Percentiles rank a stretch among this genome's conserved stretches.
Evolutionary conservation across 2,329 filamentous ascomycete species (phyloP).

Genomic region (Trichoderma atroviride): DNA sequence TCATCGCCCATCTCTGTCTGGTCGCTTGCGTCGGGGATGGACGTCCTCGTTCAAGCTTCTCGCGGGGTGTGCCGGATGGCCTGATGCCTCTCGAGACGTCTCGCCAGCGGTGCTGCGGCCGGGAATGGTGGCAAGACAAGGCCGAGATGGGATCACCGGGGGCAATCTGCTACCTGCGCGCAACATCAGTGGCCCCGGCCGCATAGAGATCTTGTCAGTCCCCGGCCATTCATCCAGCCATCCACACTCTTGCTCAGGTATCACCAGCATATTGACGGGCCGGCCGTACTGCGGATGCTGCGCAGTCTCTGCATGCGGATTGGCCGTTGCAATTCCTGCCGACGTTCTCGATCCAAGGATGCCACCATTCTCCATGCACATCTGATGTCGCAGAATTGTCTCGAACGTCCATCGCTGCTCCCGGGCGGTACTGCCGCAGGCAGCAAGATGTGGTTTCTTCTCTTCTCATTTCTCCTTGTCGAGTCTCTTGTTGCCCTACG

Average conservation of each 20-base stretch:
- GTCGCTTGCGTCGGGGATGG: background rate
- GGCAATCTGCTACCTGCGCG: background rate
- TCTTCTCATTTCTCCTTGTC: background rate
- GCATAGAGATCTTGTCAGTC: background rate
- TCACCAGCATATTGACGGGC: conserved; percentile 7
- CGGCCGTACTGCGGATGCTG: conserved; percentile 4
- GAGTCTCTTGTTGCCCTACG: background rate
- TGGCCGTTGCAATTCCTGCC: conserved; percentile 17
- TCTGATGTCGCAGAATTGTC: conserved; percentile 19
- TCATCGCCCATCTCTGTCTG: conserved; percentile 13
- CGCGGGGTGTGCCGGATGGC: conserved; percentile 15
- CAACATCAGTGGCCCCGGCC: background rate
- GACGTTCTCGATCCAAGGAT: conserved; percentile 18
- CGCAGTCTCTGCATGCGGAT: conserved; percentile 14
- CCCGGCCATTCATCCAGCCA: background rate
- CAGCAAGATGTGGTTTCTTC: background rate
- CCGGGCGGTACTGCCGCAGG: conserved; percentile 10
- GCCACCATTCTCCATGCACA: background rate
- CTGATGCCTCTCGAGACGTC: conserved; percentile 3
- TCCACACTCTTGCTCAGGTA: conserved; percentile 16
- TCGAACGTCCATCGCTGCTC: conserved; percentile 18
- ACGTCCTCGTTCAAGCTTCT: background rate
- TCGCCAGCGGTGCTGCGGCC: background rate
- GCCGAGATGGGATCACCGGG: background rate
- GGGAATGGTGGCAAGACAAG: conserved; percentile 14